These are phyloP conservation scores for Pachysandra terminalis DNA, from an alignment of 164 flowering plant genomes.

Conservation along the genomic window DNA sequence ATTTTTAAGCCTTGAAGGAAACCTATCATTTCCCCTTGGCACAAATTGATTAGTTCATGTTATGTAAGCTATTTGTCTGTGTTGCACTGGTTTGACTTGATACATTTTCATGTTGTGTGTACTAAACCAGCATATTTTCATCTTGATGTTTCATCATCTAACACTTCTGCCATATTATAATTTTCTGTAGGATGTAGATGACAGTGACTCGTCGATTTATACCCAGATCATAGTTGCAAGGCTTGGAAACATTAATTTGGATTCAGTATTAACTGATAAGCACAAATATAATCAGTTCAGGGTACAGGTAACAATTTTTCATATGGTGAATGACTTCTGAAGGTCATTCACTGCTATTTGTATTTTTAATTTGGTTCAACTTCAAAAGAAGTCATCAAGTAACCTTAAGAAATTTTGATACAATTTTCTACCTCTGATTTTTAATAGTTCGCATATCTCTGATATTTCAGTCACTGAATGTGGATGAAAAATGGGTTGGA, in stretches of 20 bases:
- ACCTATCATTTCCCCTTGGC: neutral
- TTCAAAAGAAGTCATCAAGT: no score
- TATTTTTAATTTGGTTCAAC: neutral
- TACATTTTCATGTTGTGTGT: neutral
- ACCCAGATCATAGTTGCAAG: conserved; percentile 55
- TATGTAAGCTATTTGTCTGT: neutral
- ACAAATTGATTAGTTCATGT: neutral
- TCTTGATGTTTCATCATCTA: neutral
- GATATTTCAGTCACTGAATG: conserved; percentile 56
- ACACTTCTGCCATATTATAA: neutral
- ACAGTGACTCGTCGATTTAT: conserved; percentile 25
- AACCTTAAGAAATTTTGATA: neutral
- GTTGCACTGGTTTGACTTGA: neutral
- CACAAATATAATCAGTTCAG: conserved; percentile 46
- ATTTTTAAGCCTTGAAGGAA: neutral
- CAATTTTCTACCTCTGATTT: neutral
- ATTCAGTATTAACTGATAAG: conserved; percentile 45
- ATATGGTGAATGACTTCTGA: conserved; percentile 3
- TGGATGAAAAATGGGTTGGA: conserved; percentile 87
- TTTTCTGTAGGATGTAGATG: conserved; percentile 49
- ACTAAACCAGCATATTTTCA: neutral
- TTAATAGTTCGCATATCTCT: conserved; percentile 7
- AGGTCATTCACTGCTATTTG: neutral
- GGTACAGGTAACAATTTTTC: conserved; percentile 55
- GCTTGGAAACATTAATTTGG: conserved; percentile 50